These are phyloP conservation scores for Geranomyces variabilis DNA, from an alignment of 192 early-diverging fungal genomes.

Conservation along the genomic window DNA sequence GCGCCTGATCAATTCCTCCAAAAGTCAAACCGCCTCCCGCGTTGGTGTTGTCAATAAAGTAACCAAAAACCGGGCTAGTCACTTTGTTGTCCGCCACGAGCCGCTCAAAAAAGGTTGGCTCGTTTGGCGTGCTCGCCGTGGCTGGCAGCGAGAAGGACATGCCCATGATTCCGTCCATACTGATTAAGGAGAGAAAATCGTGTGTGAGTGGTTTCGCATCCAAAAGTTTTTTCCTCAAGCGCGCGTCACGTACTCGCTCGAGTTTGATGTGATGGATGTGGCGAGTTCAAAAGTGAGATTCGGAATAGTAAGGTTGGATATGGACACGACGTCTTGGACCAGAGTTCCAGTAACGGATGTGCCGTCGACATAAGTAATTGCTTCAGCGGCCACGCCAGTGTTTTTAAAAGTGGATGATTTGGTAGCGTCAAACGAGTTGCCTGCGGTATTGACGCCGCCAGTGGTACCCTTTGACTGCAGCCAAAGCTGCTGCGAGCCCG, in stretches of 20 bases:
- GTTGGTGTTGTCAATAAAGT: constrained; percentile 37
- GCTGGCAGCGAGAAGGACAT: constrained; percentile 31
- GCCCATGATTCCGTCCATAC: constrained; percentile 47
- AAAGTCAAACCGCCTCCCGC: constrained; percentile 32
- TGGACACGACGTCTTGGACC: constrained; percentile 34
- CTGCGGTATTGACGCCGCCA: constrained; percentile 19
- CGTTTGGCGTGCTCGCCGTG: too few species aligned
- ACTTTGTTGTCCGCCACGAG: constrained; percentile 26
- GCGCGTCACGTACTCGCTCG: not conserved
- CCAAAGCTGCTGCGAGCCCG: constrained; percentile 51
- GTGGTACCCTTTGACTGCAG: constrained; percentile 33
- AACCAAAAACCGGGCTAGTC: constrained; percentile 36
- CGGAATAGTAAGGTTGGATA: constrained; percentile 25
- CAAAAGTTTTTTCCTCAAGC: not conserved
- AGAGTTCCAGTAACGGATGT: constrained; percentile 35
- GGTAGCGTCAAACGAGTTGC: constrained; percentile 33
- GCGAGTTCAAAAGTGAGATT: constrained; percentile 37
- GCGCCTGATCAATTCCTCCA: constrained; percentile 45
- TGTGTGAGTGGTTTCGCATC: not conserved
- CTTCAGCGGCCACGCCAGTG: constrained; percentile 15
- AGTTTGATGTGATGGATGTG: constrained; percentile 11
- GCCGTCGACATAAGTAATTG: constrained; percentile 47
- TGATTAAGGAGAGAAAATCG: not conserved
- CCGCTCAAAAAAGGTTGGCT: constrained; percentile 22
- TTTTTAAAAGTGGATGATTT: constrained; percentile 33